These are phyloP conservation scores for Adansonia madagascariensis DNA, from an alignment of 441 rosid genomes.

Conservation along the genomic window DNA sequence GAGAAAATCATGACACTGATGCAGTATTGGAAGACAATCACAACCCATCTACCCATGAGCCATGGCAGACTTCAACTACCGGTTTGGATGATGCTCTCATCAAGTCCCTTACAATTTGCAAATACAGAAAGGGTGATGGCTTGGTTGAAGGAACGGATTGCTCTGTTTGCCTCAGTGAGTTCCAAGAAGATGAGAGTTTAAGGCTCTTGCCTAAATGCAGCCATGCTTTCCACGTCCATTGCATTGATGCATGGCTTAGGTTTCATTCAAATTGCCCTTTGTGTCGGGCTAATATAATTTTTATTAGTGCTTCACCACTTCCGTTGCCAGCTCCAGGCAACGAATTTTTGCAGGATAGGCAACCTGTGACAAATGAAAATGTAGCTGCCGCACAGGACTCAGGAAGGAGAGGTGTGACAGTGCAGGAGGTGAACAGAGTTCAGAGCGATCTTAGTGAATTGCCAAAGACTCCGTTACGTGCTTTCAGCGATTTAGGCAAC, in stretches of 20 bases:
- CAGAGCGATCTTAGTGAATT: constrained; percentile 8
- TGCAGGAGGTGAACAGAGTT: constrained; percentile 18
- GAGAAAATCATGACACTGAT: constrained; percentile 36
- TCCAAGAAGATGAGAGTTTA: constrained; percentile 68
- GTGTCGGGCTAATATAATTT: constrained; percentile 68
- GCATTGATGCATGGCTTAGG: constrained; percentile 88
- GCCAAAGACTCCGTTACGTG: too few species aligned
- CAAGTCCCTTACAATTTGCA: constrained; percentile 62
- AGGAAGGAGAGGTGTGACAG: too few species aligned
- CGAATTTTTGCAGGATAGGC: constrained; percentile 30
- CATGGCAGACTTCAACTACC: constrained; percentile 49
- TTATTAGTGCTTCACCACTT: constrained; percentile 31
- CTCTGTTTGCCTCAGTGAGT: constrained; percentile 85
- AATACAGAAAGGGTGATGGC: constrained; percentile 63
- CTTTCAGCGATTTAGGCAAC: constrained; percentile 39
- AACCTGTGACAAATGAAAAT: constrained; percentile 20
- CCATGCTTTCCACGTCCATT: constrained; percentile 79
- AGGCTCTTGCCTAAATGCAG: constrained; percentile 86
- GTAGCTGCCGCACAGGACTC: constrained; percentile 23
- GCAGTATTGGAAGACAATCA: constrained; percentile 46
- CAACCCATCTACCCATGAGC: constrained; percentile 53
- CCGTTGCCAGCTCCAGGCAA: constrained; percentile 27
- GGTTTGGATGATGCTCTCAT: constrained; percentile 81
- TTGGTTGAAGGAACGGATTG: constrained; percentile 71
- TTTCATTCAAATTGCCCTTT: constrained; percentile 88